A percentile compares a stretch with the other conserved stretches of the same genome.
phyloP scores from a whole-genome alignment of 176 grass and related monocot species.

The Zea mays region DNA sequence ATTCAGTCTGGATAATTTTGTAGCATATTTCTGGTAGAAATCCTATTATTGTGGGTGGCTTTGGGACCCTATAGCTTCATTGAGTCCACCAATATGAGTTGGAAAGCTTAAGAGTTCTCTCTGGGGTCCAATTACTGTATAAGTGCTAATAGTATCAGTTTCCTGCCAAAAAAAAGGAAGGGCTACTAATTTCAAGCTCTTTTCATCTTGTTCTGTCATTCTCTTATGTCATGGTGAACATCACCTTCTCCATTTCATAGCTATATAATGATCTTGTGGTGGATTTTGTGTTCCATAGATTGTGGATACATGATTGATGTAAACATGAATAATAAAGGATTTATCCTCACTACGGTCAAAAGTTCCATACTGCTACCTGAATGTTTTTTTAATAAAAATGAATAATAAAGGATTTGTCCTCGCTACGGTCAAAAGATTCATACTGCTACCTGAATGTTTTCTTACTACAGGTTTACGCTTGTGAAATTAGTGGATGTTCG shows the following conservation, averaged over 20 bases:
- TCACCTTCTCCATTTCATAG: constrained; percentile 7
- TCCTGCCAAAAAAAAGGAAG: neutral
- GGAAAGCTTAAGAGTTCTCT: constrained; percentile 10
- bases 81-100: constrained; percentile 7
- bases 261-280: neutral
- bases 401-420: constrained; percentile 3
- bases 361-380: neutral
- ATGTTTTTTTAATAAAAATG: constrained; percentile 16
- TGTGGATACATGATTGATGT: constrained; percentile 20
- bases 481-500: constrained; percentile 63
- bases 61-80: constrained; percentile 7
- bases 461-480: constrained; percentile 50
- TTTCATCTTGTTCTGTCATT: neutral
- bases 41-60: constrained; percentile 6
- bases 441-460: constrained; percentile 20
- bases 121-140: constrained; percentile 1
- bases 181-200: neutral
- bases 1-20: constrained; percentile 21
- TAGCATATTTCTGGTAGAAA: constrained; percentile 9
- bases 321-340: constrained; percentile 7
- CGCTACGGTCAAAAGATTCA: neutral
- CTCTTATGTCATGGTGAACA: neutral
- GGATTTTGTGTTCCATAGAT: constrained; percentile 12
- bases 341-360: constrained; percentile 6
- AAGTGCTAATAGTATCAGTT: constrained; percentile 12